Percentiles rank a stretch among this genome's conserved stretches.
Conservation (phyloP, 192 early-diverging fungal species). For the Umbelopsis vinacea region DNA sequence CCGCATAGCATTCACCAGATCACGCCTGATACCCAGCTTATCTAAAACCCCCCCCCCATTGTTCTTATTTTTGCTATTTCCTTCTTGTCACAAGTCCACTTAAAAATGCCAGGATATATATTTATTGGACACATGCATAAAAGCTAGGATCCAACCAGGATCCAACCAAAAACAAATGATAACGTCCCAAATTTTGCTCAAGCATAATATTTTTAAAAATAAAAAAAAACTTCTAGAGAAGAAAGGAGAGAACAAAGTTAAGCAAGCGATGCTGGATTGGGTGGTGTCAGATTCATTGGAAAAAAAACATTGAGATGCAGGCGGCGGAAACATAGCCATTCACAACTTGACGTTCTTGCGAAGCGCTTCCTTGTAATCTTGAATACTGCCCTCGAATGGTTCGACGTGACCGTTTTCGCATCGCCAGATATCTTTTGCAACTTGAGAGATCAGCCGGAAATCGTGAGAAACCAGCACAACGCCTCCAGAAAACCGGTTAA, state of each 20-base stretch:
- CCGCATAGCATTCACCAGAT: not conserved
- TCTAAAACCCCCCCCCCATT: not conserved
- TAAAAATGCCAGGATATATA: not conserved
- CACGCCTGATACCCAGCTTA: not conserved
- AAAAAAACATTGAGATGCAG: too few species aligned
- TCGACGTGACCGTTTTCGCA: slow-evolving; percentile 81
- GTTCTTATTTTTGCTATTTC: too few species aligned
- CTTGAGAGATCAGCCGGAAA: slow-evolving; percentile 92
- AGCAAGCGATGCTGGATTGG: too few species aligned
- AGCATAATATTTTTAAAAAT: not conserved
- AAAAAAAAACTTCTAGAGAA: not conserved
- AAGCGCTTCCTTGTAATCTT: slow-evolving; percentile 86
- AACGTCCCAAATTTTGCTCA: not conserved
- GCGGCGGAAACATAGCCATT: not conserved
- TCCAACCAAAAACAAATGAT: not conserved
- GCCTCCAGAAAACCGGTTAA: slow-evolving; percentile 90
- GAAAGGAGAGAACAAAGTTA: not conserved
- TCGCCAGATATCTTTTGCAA: slow-evolving; percentile 90
- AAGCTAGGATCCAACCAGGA: too few species aligned
- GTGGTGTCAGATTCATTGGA: too few species aligned
- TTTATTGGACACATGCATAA: not conserved
- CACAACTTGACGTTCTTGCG: slow-evolving; percentile 68
- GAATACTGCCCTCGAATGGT: slow-evolving; percentile 80
- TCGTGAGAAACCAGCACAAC: slow-evolving; percentile 96
- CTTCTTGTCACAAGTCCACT: too few species aligned